Evolutionary conservation across 208 protist species (phyloP).

Genomic region (Leishmania turanica): DNA sequence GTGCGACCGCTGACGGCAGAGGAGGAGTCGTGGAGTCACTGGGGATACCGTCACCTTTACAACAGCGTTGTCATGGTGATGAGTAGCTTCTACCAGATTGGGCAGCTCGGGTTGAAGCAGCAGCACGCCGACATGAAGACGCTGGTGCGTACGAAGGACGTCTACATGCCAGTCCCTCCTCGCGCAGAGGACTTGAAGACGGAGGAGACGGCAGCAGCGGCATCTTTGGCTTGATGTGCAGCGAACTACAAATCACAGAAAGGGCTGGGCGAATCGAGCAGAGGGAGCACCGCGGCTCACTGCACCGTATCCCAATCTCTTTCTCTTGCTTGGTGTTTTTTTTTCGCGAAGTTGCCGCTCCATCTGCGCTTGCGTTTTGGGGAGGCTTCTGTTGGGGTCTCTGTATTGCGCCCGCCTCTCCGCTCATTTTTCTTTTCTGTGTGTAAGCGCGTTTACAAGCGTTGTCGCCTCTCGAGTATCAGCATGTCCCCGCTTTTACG

Average conservation of each 20-base stretch:
- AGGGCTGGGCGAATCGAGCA: too few relatives aligned
- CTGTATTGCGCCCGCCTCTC: background rate
- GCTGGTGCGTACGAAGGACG: slow-evolving; percentile 9
- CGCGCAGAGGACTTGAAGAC: background rate
- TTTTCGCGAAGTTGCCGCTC: background rate
- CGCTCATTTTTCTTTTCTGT: background rate
- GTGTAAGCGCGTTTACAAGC: background rate
- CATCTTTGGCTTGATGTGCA: background rate
- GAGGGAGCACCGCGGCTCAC: background rate
- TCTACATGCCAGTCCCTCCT: slow-evolving; percentile 21
- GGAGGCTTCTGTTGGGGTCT: background rate
- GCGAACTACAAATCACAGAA: background rate
- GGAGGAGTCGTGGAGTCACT: slow-evolving; percentile 30
- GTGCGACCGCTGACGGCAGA: slow-evolving; percentile 20
- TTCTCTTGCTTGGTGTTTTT: background rate
- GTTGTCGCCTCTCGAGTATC: background rate
- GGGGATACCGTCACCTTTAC: slow-evolving; percentile 24
- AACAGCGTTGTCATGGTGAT: slow-evolving; percentile 24
- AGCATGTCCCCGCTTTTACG: background rate
- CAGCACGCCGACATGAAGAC: slow-evolving; percentile 19
- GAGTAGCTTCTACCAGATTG: slow-evolving; percentile 15
- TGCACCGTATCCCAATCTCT: background rate
- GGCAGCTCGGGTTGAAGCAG: slow-evolving; percentile 8
- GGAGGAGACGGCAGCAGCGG: background rate
- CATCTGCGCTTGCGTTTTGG: background rate